A percentile compares a stretch with the other conserved stretches of the same genome.
Evolutionary conservation across 768 basidiomycete genomes (phyloP).

Genomic region (Calocybe indica): DNA sequence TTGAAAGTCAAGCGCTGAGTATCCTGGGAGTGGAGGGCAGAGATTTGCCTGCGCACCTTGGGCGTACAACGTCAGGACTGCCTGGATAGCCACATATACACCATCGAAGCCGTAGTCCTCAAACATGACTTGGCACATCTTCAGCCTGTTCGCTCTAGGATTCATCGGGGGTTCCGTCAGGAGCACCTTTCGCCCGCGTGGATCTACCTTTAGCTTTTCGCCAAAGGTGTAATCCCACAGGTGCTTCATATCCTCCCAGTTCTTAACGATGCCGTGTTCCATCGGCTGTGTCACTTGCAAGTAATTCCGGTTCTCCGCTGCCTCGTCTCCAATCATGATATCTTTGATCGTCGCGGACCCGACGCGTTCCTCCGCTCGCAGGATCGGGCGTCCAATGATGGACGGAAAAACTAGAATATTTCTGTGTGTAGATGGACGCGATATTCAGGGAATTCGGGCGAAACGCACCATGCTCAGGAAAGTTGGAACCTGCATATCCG

Average conservation of each 20-base stretch:
- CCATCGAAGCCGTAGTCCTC: conserved; percentile 96
- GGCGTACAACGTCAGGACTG: conserved; percentile 95
- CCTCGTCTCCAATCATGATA: conserved; percentile 98
- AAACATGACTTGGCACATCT: conserved; percentile 99
- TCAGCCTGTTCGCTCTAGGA: conserved; percentile 85
- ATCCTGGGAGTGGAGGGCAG: neutral
- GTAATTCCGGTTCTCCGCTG: conserved; percentile 88
- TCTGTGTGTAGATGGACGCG: neutral
- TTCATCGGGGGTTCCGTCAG: conserved; percentile 99
- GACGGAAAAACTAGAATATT: conserved; percentile 80
- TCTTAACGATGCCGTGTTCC: conserved; percentile 98
- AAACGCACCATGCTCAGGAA: conserved; percentile 80
- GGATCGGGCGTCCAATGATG: conserved; percentile 92
- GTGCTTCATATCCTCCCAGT: conserved; percentile 99
- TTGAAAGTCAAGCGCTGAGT: conserved; percentile 22
- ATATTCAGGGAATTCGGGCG: neutral
- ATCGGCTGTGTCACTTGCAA: conserved; percentile 97
- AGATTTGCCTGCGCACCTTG: conserved; percentile 61
- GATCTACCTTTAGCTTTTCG: conserved; percentile 89
- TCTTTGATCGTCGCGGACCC: conserved; percentile 86
- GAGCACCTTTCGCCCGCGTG: conserved; percentile 81
- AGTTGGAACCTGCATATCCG: conserved; percentile 89
- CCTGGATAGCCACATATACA: conserved; percentile 97
- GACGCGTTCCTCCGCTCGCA: conserved; percentile 95
- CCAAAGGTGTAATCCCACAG: conserved; percentile 99